A percentile compares a stretch with the other conserved stretches of the same genome.
Evolutionary conservation across 148 eudicot genomes (phyloP).

Genomic region (Vaccinium myrtillus): DNA sequence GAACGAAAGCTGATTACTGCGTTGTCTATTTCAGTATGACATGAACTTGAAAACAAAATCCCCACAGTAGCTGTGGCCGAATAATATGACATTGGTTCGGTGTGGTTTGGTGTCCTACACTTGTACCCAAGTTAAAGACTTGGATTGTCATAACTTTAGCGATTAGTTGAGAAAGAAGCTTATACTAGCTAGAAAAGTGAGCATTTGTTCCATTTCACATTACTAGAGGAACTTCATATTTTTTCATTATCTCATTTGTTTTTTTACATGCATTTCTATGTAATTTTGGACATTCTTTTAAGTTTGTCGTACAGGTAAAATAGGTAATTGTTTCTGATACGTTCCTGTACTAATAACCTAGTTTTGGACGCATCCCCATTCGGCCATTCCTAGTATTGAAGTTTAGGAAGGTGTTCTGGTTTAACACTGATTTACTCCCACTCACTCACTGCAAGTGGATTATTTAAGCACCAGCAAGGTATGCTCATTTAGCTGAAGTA

Average conservation of each 20-base stretch:
- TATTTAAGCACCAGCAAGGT: not conserved
- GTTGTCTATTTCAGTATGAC: not conserved
- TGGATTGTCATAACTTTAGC: too few species aligned
- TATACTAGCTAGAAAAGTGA: too few species aligned
- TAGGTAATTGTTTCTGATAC: not conserved
- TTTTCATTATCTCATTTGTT: too few species aligned
- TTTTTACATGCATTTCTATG: too few species aligned
- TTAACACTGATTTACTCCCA: not conserved
- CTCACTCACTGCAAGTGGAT: not conserved
- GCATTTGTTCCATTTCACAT: too few species aligned
- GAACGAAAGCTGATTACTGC: not conserved
- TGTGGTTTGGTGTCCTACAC: not conserved
- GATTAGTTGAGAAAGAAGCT: too few species aligned
- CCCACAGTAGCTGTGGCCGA: not conserved
- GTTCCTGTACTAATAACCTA: not conserved
- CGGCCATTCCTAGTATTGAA: not conserved
- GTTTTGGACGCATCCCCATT: not conserved
- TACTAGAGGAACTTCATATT: too few species aligned
- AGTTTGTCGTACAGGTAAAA: not conserved
- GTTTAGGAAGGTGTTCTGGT: not conserved
- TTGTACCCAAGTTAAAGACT: not conserved
- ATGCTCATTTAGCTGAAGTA: not conserved
- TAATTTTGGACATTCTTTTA: too few species aligned
- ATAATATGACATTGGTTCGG: not conserved
- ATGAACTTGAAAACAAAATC: not conserved